Conservation (phyloP, 2,329 filamentous ascomycete species). For the Zymoseptoria tritici region DNA sequence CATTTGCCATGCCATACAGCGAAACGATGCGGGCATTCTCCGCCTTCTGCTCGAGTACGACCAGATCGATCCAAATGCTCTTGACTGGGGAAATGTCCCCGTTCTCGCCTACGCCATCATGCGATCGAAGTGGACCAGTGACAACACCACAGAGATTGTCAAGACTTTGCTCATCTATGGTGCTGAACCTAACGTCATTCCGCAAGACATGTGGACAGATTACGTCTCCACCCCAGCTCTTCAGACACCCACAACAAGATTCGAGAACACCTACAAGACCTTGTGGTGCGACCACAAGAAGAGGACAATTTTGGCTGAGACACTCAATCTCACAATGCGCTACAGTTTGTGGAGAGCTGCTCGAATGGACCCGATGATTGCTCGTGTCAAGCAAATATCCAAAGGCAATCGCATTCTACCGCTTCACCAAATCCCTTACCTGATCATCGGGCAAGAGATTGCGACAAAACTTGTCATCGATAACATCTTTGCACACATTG, state of each 20-base stretch:
- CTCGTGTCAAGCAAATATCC: not conserved
- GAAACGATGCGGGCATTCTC: not conserved
- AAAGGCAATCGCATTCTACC: not conserved
- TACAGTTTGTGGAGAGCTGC: constrained; percentile 2
- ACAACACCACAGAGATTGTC: not conserved
- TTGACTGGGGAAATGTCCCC: not conserved
- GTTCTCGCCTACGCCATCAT: not conserved
- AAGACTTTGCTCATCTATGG: not conserved
- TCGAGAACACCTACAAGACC: not conserved
- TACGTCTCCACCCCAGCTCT: not conserved
- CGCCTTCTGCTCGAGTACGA: not conserved
- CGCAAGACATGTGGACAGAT: not conserved
- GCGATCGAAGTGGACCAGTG: not conserved
- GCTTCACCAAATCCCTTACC: not conserved
- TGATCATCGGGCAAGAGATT: constrained; percentile 2
- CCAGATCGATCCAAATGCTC: not conserved
- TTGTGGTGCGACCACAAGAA: not conserved
- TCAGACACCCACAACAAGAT: not conserved
- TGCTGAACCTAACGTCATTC: not conserved
- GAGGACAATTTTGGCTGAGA: not conserved
- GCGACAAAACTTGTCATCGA: constrained; percentile 1
- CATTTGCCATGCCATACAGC: not conserved
- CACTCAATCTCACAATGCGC: not conserved
- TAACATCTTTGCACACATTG: not conserved
- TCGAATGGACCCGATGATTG: not conserved